Conservation (phyloP, 75 land plant species). For the Isoetes taiwanensis region DNA sequence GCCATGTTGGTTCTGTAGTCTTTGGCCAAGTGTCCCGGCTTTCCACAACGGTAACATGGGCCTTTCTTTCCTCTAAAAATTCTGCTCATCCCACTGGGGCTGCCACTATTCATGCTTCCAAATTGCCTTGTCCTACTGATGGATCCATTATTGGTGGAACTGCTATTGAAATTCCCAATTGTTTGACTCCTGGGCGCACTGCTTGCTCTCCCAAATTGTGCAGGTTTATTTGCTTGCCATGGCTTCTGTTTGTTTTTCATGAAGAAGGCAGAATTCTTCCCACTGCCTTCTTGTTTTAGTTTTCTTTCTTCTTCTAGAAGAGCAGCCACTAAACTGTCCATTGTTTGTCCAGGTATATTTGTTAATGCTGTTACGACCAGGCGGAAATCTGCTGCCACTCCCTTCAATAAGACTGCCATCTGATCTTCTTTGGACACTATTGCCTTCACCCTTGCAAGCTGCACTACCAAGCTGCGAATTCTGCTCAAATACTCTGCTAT, state of each 20-base stretch:
- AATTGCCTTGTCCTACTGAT: neutral
- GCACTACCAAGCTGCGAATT: neutral
- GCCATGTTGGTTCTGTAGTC: neutral
- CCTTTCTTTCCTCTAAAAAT: neutral
- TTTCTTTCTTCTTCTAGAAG: neutral
- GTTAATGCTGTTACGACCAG: neutral
- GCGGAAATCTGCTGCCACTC: neutral
- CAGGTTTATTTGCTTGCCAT: too few relatives aligned
- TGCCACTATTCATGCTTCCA: neutral
- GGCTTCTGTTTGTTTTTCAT: too few relatives aligned
- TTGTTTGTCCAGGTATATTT: neutral
- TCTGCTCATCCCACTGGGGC: too few relatives aligned
- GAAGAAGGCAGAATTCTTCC: too few relatives aligned
- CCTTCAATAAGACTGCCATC: neutral
- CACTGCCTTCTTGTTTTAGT: too few relatives aligned
- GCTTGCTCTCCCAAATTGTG: neutral
- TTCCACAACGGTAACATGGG: neutral
- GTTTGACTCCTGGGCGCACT: neutral
- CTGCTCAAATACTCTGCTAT: neutral
- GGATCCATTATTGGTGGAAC: neutral
- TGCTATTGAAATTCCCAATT: neutral
- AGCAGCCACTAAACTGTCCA: neutral
- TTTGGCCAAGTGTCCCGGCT: neutral
- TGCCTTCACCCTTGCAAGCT: neutral
- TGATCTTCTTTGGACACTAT: neutral